Conservation (phyloP, 2,329 filamentous ascomycete species). For the Penicillium sp. region DNA sequence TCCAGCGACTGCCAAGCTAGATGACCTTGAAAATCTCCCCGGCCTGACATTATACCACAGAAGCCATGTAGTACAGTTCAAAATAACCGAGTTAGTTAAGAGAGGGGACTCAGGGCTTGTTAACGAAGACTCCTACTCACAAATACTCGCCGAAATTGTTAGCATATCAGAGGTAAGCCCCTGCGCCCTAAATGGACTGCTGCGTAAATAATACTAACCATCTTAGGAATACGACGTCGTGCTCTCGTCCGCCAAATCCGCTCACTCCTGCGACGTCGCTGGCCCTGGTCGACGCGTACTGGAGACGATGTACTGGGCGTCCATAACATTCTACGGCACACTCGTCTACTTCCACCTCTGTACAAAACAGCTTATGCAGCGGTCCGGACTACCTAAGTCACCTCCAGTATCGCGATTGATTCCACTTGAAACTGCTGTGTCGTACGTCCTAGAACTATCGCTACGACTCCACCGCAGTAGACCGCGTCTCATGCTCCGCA, state of each 20-base stretch:
- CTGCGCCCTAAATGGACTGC: not conserved
- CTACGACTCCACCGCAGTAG: conserved; percentile 29
- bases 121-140: conserved; percentile 20
- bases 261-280: conserved; percentile 17
- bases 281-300: conserved; percentile 30
- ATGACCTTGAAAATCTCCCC: conserved; percentile 34
- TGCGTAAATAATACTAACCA: not conserved
- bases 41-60: conserved; percentile 30
- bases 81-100: conserved; percentile 31
- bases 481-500: conserved; percentile 30
- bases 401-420: not conserved
- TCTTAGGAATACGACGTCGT: not conserved
- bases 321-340: conserved; percentile 20
- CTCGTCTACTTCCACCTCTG: not conserved
- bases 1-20: conserved; percentile 30
- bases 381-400: conserved; percentile 9
- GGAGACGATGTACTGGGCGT: conserved; percentile 33
- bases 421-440: conserved; percentile 26
- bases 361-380: conserved; percentile 22
- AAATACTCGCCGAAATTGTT: conserved; percentile 28
- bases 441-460: conserved; percentile 28
- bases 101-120: not conserved
- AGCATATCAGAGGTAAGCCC: conserved; percentile 24
- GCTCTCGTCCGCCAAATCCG: not conserved
- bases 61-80: conserved; percentile 33